Percentiles rank a stretch among this genome's conserved stretches.
phyloP scores from a whole-genome alignment of 179 eudicot genomes.

The Vitellaria paradoxa region DNA sequence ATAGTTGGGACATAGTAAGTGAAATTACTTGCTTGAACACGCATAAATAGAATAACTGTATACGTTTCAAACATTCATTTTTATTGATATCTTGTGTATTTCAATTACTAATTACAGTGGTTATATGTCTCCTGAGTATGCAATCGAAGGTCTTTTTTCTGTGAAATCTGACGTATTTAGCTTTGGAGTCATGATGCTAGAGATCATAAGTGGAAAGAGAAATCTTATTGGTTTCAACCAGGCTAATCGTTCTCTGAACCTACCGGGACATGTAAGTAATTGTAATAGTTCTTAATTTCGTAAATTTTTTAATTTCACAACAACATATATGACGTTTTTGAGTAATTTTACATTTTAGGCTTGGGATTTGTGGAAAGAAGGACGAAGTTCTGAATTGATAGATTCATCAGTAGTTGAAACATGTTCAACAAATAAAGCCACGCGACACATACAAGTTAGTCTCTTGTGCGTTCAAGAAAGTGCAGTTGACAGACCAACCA shows the following conservation, averaged over 20 bases:
- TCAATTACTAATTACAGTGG: conserved; percentile 11
- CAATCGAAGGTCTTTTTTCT: conserved; percentile 18
- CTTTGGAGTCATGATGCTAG: conserved; percentile 26
- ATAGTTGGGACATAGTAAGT: conserved; percentile 29
- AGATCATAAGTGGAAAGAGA: conserved; percentile 21
- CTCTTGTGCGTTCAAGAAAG: no score
- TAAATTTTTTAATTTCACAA: neutral
- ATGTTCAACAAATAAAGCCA: neutral
- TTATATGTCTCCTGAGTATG: conserved; percentile 30
- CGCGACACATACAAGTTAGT: no score
- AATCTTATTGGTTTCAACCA: conserved; percentile 4
- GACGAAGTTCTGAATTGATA: no score
- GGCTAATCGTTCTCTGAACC: conserved; percentile 5
- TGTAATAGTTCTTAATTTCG: neutral
- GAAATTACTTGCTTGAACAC: neutral
- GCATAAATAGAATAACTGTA: neutral
- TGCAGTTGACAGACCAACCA: no score
- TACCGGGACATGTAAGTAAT: conserved; percentile 23
- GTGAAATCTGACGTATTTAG: conserved; percentile 22
- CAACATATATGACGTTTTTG: no score
- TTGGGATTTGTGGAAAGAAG: no score
- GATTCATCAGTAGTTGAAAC: no score
- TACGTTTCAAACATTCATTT: neutral
- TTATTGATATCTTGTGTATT: no score
- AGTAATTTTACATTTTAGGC: no score